phyloP scores from a whole-genome alignment of 192 early-diverging fungal genomes.

The Rhizoclosmatium globosum region DNA sequence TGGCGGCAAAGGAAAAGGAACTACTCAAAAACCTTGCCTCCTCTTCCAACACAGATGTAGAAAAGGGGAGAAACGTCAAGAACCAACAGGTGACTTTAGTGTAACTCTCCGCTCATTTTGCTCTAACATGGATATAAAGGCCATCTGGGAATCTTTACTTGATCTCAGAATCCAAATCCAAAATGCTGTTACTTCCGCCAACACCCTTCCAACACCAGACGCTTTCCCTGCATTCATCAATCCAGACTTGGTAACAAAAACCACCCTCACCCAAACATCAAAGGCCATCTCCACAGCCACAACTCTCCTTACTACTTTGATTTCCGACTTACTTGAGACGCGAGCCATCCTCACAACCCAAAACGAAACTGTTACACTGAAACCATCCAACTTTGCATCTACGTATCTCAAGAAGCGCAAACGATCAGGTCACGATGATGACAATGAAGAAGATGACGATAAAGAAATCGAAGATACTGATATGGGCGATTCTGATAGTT shows the following conservation, averaged over 20 bases:
- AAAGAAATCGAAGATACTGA: slow-evolving; percentile 47
- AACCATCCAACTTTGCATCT: slow-evolving; percentile 29
- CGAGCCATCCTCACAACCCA: slow-evolving; percentile 31
- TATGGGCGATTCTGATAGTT: slow-evolving; percentile 56
- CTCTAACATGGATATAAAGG: slow-evolving; percentile 22
- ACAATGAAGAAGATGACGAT: slow-evolving; percentile 8
- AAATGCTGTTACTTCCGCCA: slow-evolving; percentile 9
- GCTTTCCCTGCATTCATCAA: background rate
- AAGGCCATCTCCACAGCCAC: slow-evolving; percentile 16
- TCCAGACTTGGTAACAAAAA: slow-evolving; percentile 2
- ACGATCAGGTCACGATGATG: slow-evolving; percentile 38
- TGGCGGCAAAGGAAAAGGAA: slow-evolving; percentile 85
- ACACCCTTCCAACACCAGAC: slow-evolving; percentile 10
- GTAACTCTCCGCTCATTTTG: slow-evolving; percentile 2
- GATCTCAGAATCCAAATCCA: slow-evolving; percentile 31
- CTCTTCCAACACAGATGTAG: slow-evolving; percentile 78
- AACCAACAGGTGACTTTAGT: slow-evolving; percentile 76
- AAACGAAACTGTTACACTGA: slow-evolving; percentile 43
- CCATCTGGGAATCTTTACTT: slow-evolving; percentile 40
- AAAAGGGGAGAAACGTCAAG: slow-evolving; percentile 91
- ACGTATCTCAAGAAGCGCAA: slow-evolving; percentile 47
- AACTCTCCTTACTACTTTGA: background rate
- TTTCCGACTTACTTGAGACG: slow-evolving; percentile 4
- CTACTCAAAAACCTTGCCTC: slow-evolving; percentile 80
- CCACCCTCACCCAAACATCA: background rate